phyloP scores from a whole-genome alignment of 2,329 filamentous ascomycete species.

The Bipolaris gigantea region DNA sequence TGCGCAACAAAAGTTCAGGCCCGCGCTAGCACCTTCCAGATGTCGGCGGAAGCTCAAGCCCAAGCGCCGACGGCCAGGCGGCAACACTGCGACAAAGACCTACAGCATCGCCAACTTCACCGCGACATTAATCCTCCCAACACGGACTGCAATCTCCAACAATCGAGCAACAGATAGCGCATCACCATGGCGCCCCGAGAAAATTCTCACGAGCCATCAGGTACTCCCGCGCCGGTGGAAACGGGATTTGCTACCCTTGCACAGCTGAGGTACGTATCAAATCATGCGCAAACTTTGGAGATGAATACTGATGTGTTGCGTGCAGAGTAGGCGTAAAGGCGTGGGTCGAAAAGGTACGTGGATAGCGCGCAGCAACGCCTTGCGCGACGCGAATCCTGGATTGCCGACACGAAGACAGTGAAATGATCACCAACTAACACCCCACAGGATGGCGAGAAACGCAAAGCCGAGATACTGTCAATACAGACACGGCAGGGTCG shows the following conservation, averaged over 20 bases:
- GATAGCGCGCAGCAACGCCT: slow-evolving; percentile 5
- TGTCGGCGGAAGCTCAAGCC: slow-evolving; percentile 12
- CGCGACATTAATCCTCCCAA: slow-evolving; percentile 38
- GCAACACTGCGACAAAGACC: slow-evolving; percentile 32
- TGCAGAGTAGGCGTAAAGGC: slow-evolving; percentile 66
- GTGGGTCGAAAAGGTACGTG: slow-evolving; percentile 68
- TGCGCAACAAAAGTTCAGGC: slow-evolving; percentile 28
- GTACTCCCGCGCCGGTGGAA: slow-evolving; percentile 64
- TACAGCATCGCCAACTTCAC: slow-evolving; percentile 26
- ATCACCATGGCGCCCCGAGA: slow-evolving; percentile 59
- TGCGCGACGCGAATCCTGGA: slow-evolving; percentile 8
- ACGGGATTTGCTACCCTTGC: slow-evolving; percentile 83
- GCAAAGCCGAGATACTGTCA: slow-evolving; percentile 94
- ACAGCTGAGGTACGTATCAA: slow-evolving; percentile 69
- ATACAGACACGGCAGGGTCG: slow-evolving; percentile 88
- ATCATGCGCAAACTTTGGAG: slow-evolving; percentile 26
- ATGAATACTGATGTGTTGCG: slow-evolving; percentile 34
- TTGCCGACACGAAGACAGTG: slow-evolving; percentile 18
- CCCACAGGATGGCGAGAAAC: slow-evolving; percentile 72
- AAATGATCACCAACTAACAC: slow-evolving; percentile 18
- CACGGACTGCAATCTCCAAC: slow-evolving; percentile 25
- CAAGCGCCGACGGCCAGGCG: slow-evolving; percentile 18
- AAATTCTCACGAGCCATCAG: slow-evolving; percentile 55
- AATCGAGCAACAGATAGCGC: slow-evolving; percentile 11
- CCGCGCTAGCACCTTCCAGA: slow-evolving; percentile 20